phyloP scores from a whole-genome alignment of 345 rosid genomes.

The Angophora floribunda region DNA sequence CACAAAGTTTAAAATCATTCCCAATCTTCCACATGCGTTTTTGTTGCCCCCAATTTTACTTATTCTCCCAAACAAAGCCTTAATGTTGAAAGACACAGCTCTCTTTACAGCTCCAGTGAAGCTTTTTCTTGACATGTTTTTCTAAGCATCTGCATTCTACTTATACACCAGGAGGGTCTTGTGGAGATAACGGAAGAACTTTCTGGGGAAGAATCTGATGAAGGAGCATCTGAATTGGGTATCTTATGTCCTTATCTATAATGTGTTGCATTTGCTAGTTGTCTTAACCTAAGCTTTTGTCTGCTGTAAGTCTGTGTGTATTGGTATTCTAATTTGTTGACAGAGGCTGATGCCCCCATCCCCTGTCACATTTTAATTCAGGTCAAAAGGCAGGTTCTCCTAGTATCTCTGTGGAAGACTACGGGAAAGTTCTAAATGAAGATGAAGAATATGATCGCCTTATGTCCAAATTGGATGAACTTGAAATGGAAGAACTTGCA shows the following conservation, averaged over 20 bases:
- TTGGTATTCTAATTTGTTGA: neutral
- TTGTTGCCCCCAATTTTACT: neutral
- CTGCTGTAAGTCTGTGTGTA: neutral
- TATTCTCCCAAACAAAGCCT: neutral
- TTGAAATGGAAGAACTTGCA: conserved; percentile 80
- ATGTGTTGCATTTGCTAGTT: neutral
- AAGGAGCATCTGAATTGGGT: conserved; percentile 28
- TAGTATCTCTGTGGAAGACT: conserved; percentile 13
- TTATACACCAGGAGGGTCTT: conserved; percentile 58
- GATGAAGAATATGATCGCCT: conserved; percentile 63
- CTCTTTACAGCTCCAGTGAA: neutral
- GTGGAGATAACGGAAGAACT: conserved; percentile 89
- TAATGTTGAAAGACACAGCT: neutral
- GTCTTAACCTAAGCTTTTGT: neutral
- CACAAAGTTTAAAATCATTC: neutral
- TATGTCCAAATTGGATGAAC: conserved; percentile 83
- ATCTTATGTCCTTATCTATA: neutral
- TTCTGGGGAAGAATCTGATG: conserved; percentile 32
- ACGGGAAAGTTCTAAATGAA: conserved; percentile 19
- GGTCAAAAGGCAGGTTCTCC: conserved; percentile 1
- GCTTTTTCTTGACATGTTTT: neutral
- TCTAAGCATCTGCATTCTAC: neutral
- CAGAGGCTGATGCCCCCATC: neutral
- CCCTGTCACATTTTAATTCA: conserved; percentile 6
- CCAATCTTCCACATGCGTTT: neutral